Percentiles rank a stretch among this genome's conserved stretches.
Evolutionary conservation across 257 asterid genomes (phyloP).

Genomic region (Penstemon newberryi): DNA sequence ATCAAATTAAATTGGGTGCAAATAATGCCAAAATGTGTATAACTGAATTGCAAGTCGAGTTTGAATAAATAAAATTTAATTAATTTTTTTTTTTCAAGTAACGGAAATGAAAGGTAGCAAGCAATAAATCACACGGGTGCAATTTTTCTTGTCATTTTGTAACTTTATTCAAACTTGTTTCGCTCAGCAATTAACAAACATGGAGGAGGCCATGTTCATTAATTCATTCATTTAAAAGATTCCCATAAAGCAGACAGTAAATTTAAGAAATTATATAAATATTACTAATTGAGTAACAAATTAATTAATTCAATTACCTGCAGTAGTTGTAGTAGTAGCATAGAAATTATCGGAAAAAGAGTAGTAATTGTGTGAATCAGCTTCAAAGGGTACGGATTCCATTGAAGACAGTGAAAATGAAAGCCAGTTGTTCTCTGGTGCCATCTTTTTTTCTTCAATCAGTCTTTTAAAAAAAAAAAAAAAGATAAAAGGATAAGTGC

Average conservation of each 20-base stretch:
- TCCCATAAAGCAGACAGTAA: constrained; percentile 23
- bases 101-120: not conserved
- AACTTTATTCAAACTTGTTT: constrained; percentile 41
- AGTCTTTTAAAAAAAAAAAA: not conserved
- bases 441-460: constrained; percentile 36
- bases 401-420: constrained; percentile 74
- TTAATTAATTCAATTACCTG: too few relatives aligned
- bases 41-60: not conserved
- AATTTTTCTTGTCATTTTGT: constrained; percentile 47
- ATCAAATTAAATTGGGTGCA: too few relatives aligned
- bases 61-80: not conserved
- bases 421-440: constrained; percentile 81
- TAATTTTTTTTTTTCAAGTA: too few relatives aligned
- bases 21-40: too few relatives aligned
- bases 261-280: not conserved
- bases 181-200: constrained; percentile 48
- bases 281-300: too few relatives aligned
- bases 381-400: constrained; percentile 50
- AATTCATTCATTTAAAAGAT: constrained; percentile 5
- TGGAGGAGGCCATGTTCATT: constrained; percentile 29
- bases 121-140: constrained; percentile 33
- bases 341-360: constrained; percentile 67
- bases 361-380: constrained; percentile 58
- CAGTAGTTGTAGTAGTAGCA: constrained; percentile 41
- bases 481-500: not conserved